Evolutionary conservation across 805 yeast species (phyloP), one percentile per base, ranked within the genome.

Genomic region (Metschnikowia henanensis): DNA sequence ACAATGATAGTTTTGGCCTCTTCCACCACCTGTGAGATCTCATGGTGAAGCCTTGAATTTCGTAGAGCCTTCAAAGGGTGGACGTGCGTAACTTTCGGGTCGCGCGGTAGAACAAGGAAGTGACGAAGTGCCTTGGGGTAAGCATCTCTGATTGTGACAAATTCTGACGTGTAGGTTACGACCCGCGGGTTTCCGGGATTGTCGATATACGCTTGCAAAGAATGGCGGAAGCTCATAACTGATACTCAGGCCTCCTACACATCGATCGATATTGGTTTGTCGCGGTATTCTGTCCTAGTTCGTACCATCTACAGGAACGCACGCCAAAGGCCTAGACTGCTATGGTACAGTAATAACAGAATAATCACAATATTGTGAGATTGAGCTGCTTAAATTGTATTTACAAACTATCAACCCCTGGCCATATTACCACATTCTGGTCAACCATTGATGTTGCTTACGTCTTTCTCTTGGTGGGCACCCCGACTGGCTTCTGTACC

Each of bases 51-150:
- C 8, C 55, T 58, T 3, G 39, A 48, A 12, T 56, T 45, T 16
- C 50, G 45, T 40, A 84, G 72, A 4, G 75, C 85, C 23, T 62
- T 59, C 36, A 76, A 58, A 8, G 94, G 94, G 50, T 77, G 77
- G 23, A 55, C 43, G 12, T 52, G 59, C 2, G 87, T 72, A 16
- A 76, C 47, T 10, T 51, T 33, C 0, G 48, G 47, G 39, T 68
- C 64, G 50, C 81, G 65, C 1, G 94, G 90, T 26, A 87, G 60
- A 1, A 87, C 64, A 35, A 87, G 65, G 45, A 71, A 74, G 60
- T 87, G 95, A 29, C 76, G 64, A 4, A 64, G 46, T 0, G 90
- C 66, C 59, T 87, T 87, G 4, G 91, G 87, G 56, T 67, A 87
- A 23, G 57, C 58, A 58, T 87, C 95, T 31, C 63, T 61, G 10